Conservation (phyloP, 768 basidiomycete genomes). For the Kwoniella botswanensis region DNA sequence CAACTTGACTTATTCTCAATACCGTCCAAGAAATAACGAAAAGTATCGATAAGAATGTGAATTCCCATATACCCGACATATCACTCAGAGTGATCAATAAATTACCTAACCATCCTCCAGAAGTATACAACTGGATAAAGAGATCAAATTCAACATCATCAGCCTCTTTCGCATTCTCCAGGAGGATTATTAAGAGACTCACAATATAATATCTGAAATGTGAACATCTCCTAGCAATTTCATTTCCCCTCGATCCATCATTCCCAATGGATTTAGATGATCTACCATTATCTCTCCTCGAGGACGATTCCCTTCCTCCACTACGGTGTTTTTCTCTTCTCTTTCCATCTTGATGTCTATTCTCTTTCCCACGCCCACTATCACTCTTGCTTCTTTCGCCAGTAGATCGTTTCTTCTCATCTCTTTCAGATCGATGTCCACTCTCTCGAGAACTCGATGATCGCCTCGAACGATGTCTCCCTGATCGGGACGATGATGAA, state of each 20-base stretch:
- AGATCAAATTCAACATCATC: background rate
- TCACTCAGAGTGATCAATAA: constrained; percentile 20
- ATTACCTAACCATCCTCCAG: constrained; percentile 32
- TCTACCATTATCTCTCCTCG: background rate
- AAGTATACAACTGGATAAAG: constrained; percentile 11
- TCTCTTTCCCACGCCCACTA: too few species aligned
- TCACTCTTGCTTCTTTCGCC: too few species aligned
- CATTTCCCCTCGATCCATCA: constrained; percentile 9
- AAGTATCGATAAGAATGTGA: constrained; percentile 13
- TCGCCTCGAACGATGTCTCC: too few species aligned
- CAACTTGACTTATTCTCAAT: constrained; percentile 15
- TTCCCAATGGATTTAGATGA: background rate
- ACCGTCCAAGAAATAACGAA: constrained; percentile 27
- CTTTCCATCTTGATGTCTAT: too few species aligned
- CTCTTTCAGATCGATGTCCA: too few species aligned
- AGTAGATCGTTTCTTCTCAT: too few species aligned
- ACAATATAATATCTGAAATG: constrained; percentile 23
- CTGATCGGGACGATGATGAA: too few species aligned
- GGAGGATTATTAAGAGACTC: background rate
- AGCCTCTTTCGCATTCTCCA: background rate
- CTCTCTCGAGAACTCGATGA: too few species aligned
- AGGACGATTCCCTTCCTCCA: background rate
- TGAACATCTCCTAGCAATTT: constrained; percentile 7
- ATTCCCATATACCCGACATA: constrained; percentile 28
- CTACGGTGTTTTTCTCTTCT: background rate